Percentiles rank a stretch among this genome's conserved stretches.
Evolutionary conservation across 1,139 yeast species (phyloP).

Genomic region (Spathaspora sp.): DNA sequence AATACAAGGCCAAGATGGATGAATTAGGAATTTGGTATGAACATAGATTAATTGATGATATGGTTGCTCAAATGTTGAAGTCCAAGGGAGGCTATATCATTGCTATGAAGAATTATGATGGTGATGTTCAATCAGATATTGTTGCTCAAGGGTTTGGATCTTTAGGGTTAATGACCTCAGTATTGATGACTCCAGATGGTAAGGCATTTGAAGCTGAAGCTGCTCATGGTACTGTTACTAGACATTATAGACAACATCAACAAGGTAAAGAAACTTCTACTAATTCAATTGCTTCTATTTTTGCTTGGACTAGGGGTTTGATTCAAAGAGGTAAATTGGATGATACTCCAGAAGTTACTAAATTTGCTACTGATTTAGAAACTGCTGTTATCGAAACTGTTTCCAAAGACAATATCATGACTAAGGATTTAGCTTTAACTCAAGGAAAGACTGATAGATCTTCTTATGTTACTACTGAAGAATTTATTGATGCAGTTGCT

Average conservation of each 20-base stretch:
- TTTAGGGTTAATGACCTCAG: constrained; percentile 94
- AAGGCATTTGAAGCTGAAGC: constrained; percentile 95
- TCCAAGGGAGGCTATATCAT: constrained; percentile 92
- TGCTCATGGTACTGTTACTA: constrained; percentile 96
- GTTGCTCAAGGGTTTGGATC: constrained; percentile 99
- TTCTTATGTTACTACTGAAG: constrained; percentile 84
- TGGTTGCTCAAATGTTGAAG: constrained; percentile 98
- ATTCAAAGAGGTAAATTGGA: constrained; percentile 90
- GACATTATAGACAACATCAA: constrained; percentile 94
- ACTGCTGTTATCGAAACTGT: constrained; percentile 86
- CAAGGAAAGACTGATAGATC: constrained; percentile 81
- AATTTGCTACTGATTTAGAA: constrained; percentile 78
- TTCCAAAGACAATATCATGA: constrained; percentile 82
- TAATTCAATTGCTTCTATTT: constrained; percentile 95
- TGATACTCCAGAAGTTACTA: constrained; percentile 75
- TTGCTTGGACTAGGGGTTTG: constrained; percentile 94
- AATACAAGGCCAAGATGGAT: constrained; percentile 73
- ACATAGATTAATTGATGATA: constrained; percentile 94
- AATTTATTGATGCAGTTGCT: constrained; percentile 79
- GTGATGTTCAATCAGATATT: constrained; percentile 95
- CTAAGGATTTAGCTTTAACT: constrained; percentile 91
- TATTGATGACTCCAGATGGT: constrained; percentile 91
- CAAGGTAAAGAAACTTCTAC: constrained; percentile 97
- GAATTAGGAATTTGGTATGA: constrained; percentile 85
- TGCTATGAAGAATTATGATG: constrained; percentile 96